A percentile compares a stretch with the other conserved stretches of the same genome.
phyloP scores from a whole-genome alignment of 1,284 basidiomycete genomes.

The Cerrena zonata region DNA sequence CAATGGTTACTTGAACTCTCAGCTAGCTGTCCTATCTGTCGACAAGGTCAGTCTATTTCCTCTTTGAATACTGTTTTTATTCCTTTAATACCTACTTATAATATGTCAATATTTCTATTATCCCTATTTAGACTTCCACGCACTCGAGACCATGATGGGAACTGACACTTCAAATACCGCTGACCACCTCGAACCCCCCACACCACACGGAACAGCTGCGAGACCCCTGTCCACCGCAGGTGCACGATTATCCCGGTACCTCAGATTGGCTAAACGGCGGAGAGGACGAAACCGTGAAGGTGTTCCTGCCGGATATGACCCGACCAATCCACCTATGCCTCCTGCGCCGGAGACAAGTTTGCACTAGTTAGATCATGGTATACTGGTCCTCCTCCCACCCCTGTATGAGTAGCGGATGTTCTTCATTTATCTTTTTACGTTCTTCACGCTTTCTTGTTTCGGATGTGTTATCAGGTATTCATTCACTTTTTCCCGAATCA shows the following conservation, averaged over 20 bases:
- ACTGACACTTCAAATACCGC: conserved; percentile 24
- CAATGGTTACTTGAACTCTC: conserved; percentile 87
- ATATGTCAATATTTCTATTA: too few species aligned
- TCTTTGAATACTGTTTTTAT: conserved; percentile 1
- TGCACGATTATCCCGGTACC: conserved; percentile 61
- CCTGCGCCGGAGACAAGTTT: conserved; percentile 16
- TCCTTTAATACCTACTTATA: too few species aligned
- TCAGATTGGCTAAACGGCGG: conserved; percentile 50
- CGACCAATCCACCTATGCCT: conserved; percentile 26
- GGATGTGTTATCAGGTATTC: too few species aligned
- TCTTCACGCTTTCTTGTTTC: neutral
- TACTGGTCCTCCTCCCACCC: too few species aligned
- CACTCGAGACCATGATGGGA: conserved; percentile 42
- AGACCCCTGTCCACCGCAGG: conserved; percentile 25
- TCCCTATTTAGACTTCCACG: conserved; percentile 42
- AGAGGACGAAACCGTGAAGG: conserved; percentile 19
- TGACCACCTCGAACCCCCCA: conserved; percentile 25
- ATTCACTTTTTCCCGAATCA: too few species aligned
- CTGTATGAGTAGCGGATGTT: neutral
- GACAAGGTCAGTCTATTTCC: conserved; percentile 58
- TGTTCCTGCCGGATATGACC: conserved; percentile 20
- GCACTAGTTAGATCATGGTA: too few species aligned
- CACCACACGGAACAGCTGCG: conserved; percentile 13
- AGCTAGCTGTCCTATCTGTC: conserved; percentile 83
- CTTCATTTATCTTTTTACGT: neutral